phyloP scores from a whole-genome alignment of 805 yeast genomes.

The Kodamaea sagamina region DNA sequence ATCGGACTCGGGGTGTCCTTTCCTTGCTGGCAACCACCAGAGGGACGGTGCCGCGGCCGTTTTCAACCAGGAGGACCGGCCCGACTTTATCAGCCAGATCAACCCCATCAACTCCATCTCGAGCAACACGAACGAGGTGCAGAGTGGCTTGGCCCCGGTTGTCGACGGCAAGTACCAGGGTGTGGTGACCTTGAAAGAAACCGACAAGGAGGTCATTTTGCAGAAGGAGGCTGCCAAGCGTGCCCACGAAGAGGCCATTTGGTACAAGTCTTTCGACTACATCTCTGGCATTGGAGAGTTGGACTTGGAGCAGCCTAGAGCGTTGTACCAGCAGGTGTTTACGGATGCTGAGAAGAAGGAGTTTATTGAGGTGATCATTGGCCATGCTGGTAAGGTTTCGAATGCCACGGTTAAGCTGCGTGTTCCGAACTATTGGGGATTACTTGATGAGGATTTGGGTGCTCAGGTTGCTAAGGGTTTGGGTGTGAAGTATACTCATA shows the following conservation, averaged over 20 bases:
- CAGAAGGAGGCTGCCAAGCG: constrained; percentile 31
- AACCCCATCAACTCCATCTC: constrained; percentile 31
- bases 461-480: constrained; percentile 42
- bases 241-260: constrained; percentile 39
- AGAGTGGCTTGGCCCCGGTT: constrained; percentile 24
- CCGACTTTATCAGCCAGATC: constrained; percentile 52
- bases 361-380: constrained; percentile 39
- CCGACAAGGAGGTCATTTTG: constrained; percentile 25
- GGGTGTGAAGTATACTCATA: constrained; percentile 36
- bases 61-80: constrained; percentile 44
- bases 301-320: constrained; percentile 51
- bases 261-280: constrained; percentile 38
- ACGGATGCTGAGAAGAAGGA: constrained; percentile 31
- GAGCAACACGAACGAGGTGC: constrained; percentile 20
- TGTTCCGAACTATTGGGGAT: constrained; percentile 45
- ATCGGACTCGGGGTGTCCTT: constrained; percentile 27
- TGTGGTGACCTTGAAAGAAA: constrained; percentile 29
- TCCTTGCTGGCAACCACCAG: constrained; percentile 29
- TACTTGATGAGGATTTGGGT: constrained; percentile 44
- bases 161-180: constrained; percentile 32
- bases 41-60: constrained; percentile 23
- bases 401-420: constrained; percentile 33
- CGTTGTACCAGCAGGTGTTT: constrained; percentile 42
- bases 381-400: constrained; percentile 38
- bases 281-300: constrained; percentile 44